phyloP scores from a whole-genome alignment of 768 basidiomycete genomes.

The Boletus eberwhitei region DNA sequence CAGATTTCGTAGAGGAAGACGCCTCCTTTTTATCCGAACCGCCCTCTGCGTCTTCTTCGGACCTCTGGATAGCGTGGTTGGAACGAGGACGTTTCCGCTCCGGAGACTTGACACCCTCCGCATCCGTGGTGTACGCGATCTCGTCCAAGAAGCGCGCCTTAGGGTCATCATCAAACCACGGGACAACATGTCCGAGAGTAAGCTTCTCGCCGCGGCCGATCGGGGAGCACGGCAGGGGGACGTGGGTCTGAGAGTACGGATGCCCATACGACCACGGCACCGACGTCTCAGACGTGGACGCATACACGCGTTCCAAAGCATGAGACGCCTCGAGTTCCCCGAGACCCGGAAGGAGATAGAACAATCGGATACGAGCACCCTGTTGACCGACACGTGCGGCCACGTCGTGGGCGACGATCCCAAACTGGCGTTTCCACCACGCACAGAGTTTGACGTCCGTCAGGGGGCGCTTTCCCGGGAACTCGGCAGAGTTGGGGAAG shows the following conservation, averaged over 20 bases:
- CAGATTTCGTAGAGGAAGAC: constrained; percentile 25
- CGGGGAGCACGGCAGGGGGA: constrained; percentile 45
- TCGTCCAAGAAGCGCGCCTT: constrained; percentile 93
- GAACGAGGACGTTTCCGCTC: constrained; percentile 55
- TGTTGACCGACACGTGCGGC: constrained; percentile 5
- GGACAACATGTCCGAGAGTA: constrained; percentile 68
- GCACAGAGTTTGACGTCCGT: constrained; percentile 76
- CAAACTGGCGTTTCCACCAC: constrained; percentile 88
- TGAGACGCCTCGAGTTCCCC: constrained; percentile 63
- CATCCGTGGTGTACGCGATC: constrained; percentile 70
- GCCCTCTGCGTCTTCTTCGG: constrained; percentile 26
- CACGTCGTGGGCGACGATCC: constrained; percentile 49
- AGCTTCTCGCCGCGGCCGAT: constrained; percentile 31
- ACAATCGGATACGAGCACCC: constrained; percentile 33
- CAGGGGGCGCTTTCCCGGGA: constrained; percentile 65
- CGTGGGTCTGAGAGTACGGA: constrained; percentile 53
- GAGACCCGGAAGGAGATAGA: constrained; percentile 70
- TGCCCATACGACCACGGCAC: constrained; percentile 73
- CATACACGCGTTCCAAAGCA: constrained; percentile 43
- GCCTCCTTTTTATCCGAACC: constrained; percentile 29
- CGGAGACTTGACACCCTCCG: constrained; percentile 56
- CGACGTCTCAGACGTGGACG: constrained; percentile 17
- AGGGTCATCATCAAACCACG: constrained; percentile 95
- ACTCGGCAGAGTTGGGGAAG: constrained; percentile 83
- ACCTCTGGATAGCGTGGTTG: background rate